phyloP scores from a whole-genome alignment of 805 yeast genomes.

The Teunomyces aglyptinius region DNA sequence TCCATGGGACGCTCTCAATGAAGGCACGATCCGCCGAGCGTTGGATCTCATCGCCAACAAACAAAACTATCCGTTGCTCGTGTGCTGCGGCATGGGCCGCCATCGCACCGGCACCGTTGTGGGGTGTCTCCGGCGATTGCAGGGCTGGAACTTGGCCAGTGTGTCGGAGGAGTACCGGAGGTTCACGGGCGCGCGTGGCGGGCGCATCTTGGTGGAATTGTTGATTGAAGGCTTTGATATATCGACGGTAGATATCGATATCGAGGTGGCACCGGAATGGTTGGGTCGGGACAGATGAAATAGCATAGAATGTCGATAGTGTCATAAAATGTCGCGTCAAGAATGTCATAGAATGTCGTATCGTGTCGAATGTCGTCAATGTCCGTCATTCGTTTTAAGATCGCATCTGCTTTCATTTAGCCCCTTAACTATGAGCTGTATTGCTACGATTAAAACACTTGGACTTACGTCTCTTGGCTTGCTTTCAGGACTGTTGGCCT shows the following conservation, averaged over 20 bases:
- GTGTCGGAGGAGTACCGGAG: slow-evolving; percentile 92
- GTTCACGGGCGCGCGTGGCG: slow-evolving; percentile 90
- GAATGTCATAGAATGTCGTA: neutral
- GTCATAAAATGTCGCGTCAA: too few relatives aligned
- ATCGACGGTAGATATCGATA: slow-evolving; percentile 32
- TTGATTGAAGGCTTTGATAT: slow-evolving; percentile 65
- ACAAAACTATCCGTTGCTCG: slow-evolving; percentile 78
- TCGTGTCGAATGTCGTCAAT: neutral
- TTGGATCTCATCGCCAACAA: slow-evolving; percentile 69
- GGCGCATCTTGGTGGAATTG: slow-evolving; percentile 86
- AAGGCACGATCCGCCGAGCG: slow-evolving; percentile 75
- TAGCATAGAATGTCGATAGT: too few relatives aligned
- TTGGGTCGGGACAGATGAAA: neutral
- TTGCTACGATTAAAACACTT: slow-evolving; percentile 51
- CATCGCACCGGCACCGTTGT: slow-evolving; percentile 96
- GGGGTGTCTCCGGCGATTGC: slow-evolving; percentile 87
- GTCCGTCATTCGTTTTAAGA: neutral
- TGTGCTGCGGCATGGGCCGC: slow-evolving; percentile 98
- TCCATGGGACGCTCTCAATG: slow-evolving; percentile 96
- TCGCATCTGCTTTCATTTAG: neutral
- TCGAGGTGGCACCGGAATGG: slow-evolving; percentile 32
- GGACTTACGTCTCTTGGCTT: slow-evolving; percentile 72
- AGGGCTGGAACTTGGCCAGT: slow-evolving; percentile 94
- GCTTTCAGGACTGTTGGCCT: slow-evolving; percentile 51
- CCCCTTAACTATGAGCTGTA: slow-evolving; percentile 25